A percentile compares a stretch with the other conserved stretches of the same genome.
Evolutionary conservation across 768 basidiomycete species (phyloP).

Genomic region (Serendipita vermifera): DNA sequence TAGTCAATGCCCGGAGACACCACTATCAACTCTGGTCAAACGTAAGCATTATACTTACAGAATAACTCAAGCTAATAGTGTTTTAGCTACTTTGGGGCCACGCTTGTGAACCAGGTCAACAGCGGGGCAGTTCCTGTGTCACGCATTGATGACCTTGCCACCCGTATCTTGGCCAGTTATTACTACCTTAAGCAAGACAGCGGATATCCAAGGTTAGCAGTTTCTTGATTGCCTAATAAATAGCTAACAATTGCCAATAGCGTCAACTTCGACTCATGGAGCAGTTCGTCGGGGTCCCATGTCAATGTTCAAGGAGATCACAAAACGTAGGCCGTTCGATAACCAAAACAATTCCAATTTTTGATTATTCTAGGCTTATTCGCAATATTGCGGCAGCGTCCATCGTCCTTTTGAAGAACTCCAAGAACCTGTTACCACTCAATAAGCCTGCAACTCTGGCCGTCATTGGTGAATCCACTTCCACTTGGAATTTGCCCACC

Average conservation of each 20-base stretch:
- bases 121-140: constrained; percentile 44
- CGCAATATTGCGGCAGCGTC: constrained; percentile 48
- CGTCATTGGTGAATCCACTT: constrained; percentile 33
- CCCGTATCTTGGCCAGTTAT: constrained; percentile 57
- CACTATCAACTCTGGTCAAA: constrained; percentile 24
- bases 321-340: constrained; percentile 12
- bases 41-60: constrained; percentile 22
- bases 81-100: constrained; percentile 36
- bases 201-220: constrained; percentile 50
- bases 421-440: constrained; percentile 32
- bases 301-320: constrained; percentile 32
- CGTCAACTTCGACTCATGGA: constrained; percentile 61
- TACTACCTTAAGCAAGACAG: constrained; percentile 55
- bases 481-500: not conserved
- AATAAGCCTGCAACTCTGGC: constrained; percentile 36
- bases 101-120: constrained; percentile 44
- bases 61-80: not conserved
- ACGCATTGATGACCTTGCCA: constrained; percentile 59
- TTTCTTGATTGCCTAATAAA: too few species aligned
- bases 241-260: too few species aligned
- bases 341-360: constrained; percentile 14
- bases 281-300: constrained; percentile 25
- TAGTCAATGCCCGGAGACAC: constrained; percentile 59
- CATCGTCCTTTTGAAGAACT: constrained; percentile 52
- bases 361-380: constrained; percentile 25